These are phyloP conservation scores for Dendrocalamus sinicus DNA, from an alignment of 176 grass and related monocot species.

Conservation along the genomic window DNA sequence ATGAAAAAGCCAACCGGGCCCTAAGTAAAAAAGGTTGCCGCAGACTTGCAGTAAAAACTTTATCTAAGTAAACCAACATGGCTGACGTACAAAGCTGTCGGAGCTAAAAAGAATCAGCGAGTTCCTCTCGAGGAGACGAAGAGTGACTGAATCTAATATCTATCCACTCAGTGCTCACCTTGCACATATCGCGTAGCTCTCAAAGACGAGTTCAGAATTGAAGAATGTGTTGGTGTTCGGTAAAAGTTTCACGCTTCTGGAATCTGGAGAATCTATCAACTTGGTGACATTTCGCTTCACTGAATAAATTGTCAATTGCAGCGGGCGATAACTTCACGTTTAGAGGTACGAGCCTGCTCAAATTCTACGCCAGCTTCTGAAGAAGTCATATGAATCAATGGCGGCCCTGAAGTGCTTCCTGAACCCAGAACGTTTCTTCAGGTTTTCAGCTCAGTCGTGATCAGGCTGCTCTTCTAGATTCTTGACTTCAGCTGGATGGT, in stretches of 20 bases:
- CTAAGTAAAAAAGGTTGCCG: too few relatives aligned
- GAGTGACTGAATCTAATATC: background rate
- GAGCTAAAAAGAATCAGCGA: background rate
- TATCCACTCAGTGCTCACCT: background rate
- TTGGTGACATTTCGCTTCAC: background rate
- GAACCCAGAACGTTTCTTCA: background rate
- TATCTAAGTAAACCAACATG: background rate
- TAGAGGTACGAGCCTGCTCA: background rate
- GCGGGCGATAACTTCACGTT: background rate
- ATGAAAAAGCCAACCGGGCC: too few relatives aligned
- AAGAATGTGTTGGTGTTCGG: background rate
- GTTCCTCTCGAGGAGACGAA: background rate
- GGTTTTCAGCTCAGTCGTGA: background rate
- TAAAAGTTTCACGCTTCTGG: background rate
- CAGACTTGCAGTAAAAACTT: background rate
- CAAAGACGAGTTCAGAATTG: background rate
- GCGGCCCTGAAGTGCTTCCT: background rate
- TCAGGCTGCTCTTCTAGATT: conserved; percentile 5
- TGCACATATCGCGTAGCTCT: background rate
- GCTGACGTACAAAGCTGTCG: background rate
- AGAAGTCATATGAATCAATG: background rate
- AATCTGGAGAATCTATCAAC: background rate
- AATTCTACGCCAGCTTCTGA: background rate
- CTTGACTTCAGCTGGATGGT: background rate
- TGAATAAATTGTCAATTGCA: background rate